These are phyloP conservation scores for Colletotrichum euphorbiae DNA, from an alignment of 2,329 filamentous ascomycete species.

Conservation along the genomic window DNA sequence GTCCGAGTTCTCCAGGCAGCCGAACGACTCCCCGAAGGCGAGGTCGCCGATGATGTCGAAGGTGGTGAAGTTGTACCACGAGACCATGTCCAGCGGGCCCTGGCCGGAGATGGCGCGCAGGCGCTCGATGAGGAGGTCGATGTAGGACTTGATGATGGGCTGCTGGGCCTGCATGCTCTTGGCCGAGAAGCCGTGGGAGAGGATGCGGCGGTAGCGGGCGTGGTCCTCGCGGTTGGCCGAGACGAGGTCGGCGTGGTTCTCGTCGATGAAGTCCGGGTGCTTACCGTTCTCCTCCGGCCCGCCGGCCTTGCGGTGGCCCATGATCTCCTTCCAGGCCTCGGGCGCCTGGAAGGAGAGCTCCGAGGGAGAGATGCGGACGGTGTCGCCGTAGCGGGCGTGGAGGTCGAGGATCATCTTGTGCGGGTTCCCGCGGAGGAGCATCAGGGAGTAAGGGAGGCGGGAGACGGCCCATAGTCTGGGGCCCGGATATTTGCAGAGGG, in stretches of 20 bases:
- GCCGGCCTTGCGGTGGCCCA: conserved; percentile 43
- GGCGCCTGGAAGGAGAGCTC: conserved; percentile 52
- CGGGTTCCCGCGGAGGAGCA: conserved; percentile 42
- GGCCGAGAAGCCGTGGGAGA: conserved; percentile 44
- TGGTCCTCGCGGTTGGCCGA: conserved; percentile 27
- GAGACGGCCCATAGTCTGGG: conserved; percentile 43
- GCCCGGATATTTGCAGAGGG: conserved; percentile 47
- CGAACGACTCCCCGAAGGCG: conserved; percentile 47
- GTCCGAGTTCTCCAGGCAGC: conserved; percentile 42
- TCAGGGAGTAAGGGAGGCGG: conserved; percentile 24
- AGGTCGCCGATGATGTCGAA: conserved; percentile 49
- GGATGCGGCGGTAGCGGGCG: conserved; percentile 34
- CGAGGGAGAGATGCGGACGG: conserved; percentile 55
- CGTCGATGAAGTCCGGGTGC: conserved; percentile 4
- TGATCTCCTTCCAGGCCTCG: conserved; percentile 55
- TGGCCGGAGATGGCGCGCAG: conserved; percentile 46
- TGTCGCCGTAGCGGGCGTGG: conserved; percentile 45
- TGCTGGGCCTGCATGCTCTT: conserved; percentile 44
- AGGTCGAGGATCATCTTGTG: conserved; percentile 44
- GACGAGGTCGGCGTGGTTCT: conserved; percentile 41
- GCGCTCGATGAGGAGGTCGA: conserved; percentile 52
- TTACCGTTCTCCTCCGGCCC: conserved; percentile 27
- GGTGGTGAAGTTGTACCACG: conserved; percentile 46
- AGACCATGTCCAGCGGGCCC: conserved; percentile 42
- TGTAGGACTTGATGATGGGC: conserved; percentile 50